Percentiles rank a stretch among this genome's conserved stretches.
Conservation (phyloP, 805 yeast species). For the Maudiozyma serrabonitensis region DNA sequence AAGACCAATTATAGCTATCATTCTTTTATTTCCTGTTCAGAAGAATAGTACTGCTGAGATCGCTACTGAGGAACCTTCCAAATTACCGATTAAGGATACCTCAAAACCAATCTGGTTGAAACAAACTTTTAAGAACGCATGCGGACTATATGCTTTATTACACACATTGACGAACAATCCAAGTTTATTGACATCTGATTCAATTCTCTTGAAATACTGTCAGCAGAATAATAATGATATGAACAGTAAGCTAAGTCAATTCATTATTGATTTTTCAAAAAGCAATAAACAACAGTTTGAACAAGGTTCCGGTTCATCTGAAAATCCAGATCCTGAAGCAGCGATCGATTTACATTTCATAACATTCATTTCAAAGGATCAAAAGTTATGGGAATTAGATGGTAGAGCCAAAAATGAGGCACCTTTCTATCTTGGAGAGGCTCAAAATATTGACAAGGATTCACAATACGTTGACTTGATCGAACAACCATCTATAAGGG, state of each 20-base stretch:
- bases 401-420: constrained; percentile 63
- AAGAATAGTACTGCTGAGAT: constrained; percentile 38
- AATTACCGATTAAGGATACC: neutral
- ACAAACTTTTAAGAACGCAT: constrained; percentile 79
- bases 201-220: constrained; percentile 15
- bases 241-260: constrained; percentile 2
- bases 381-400: constrained; percentile 71
- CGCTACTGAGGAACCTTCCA: constrained; percentile 28
- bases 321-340: constrained; percentile 50
- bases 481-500: constrained; percentile 39
- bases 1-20: constrained; percentile 63
- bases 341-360: constrained; percentile 66
- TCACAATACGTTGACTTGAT: constrained; percentile 38
- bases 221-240: constrained; percentile 34
- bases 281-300: constrained; percentile 15
- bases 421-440: constrained; percentile 51
- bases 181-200: constrained; percentile 16
- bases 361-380: constrained; percentile 51
- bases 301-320: constrained; percentile 47
- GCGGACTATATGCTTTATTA: constrained; percentile 84
- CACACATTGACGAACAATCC: constrained; percentile 44
- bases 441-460: constrained; percentile 11
- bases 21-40: constrained; percentile 78
- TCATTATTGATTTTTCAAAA: constrained; percentile 20
- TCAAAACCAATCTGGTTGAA: constrained; percentile 53